Conservation (phyloP, 176 grass and related monocot species). For the Phyllostachys edulis region DNA sequence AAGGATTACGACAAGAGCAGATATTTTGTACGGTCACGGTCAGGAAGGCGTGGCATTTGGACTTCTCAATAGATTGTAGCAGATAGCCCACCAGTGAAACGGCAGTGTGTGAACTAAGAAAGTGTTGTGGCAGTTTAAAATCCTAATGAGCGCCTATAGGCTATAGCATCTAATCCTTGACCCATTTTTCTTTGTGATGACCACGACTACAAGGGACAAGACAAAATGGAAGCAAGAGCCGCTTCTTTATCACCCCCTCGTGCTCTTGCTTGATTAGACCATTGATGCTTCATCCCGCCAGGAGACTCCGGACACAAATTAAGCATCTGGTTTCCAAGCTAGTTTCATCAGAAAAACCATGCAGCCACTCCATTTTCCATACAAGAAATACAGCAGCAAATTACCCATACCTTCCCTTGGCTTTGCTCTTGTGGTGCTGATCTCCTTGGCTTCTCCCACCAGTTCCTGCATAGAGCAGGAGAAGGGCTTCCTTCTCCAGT, state of each 20-base stretch:
- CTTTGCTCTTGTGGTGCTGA: neutral
- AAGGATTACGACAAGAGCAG: neutral
- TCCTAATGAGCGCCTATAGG: neutral
- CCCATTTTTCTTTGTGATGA: neutral
- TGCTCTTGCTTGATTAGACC: conserved; percentile 13
- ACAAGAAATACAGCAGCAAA: neutral
- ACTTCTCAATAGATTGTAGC: conserved; percentile 23
- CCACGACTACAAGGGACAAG: neutral
- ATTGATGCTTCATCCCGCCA: neutral
- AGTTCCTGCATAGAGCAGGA: neutral
- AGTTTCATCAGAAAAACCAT: neutral
- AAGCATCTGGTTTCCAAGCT: neutral
- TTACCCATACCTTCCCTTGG: neutral
- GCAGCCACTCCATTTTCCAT: neutral
- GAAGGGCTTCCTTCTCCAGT: conserved; percentile 6
- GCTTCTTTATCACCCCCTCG: neutral
- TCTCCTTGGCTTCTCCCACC: neutral
- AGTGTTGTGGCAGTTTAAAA: neutral
- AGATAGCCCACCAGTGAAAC: neutral
- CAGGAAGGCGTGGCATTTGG: neutral
- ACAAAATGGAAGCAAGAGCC: neutral
- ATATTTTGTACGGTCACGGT: neutral
- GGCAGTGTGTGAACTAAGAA: conserved; percentile 19
- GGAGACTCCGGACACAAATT: neutral
- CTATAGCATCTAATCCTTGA: conserved; percentile 4